Evolutionary conservation across 176 grass and related monocot species (phyloP).

Genomic region (Cymbopogon citratus): DNA sequence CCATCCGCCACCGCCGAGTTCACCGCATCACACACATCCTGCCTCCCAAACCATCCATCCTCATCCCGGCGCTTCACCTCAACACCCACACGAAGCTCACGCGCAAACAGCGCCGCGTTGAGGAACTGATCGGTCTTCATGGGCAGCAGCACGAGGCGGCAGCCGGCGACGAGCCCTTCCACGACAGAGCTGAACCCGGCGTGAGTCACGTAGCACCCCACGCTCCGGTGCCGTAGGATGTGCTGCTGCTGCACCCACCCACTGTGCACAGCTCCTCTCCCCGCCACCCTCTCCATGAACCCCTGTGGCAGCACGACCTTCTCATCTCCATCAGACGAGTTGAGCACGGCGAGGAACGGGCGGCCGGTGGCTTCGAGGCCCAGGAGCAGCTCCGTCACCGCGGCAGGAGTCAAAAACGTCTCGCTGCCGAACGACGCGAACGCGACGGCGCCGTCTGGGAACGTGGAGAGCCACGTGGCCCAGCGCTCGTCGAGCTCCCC

Average conservation of each 20-base stretch:
- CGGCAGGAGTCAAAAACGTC: conserved; percentile 11
- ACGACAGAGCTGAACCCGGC: conserved; percentile 29
- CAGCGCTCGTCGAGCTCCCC: not conserved
- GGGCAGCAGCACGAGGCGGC: conserved; percentile 36
- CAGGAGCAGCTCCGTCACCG: not conserved
- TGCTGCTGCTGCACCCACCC: conserved; percentile 52
- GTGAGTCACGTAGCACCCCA: not conserved
- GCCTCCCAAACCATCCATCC: conserved; percentile 25
- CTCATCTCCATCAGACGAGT: not conserved
- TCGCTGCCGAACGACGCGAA: conserved; percentile 55
- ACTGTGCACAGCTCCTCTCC: conserved; percentile 4
- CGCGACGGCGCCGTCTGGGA: conserved; percentile 12
- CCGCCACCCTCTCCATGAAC: conserved; percentile 23
- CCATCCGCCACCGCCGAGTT: not conserved
- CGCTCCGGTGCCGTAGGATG: conserved; percentile 37
- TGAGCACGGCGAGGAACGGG: too few species aligned
- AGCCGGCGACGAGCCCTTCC: conserved; percentile 29
- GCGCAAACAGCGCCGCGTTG: conserved; percentile 20
- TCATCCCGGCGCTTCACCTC: conserved; percentile 27
- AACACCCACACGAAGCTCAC: conserved; percentile 27
- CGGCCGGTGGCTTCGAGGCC: too few species aligned
- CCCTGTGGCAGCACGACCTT: not conserved
- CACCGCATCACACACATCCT: conserved; percentile 17
- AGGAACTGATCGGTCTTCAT: conserved; percentile 42
- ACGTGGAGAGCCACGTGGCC: too few species aligned